Base-by-base conservation (phyloP, 2,329 filamentous ascomycete species). In the Pseudogymnoascus sp. region DNA sequence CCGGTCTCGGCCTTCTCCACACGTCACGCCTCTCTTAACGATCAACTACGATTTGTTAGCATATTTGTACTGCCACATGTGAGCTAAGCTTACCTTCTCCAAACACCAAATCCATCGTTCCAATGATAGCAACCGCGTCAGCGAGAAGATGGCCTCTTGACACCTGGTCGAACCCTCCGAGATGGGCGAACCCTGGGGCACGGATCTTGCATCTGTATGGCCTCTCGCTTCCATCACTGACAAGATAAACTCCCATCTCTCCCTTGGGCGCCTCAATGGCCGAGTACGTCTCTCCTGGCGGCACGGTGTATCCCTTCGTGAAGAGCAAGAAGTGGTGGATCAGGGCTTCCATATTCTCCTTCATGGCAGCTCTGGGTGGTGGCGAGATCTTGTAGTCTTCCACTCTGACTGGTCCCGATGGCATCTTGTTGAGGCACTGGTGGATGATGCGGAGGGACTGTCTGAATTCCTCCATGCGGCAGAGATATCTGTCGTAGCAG, bases 271-370 rank as follows among this genome's bases (percentile, higher is more conserved):
- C 94, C 82, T 99, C 94, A 68, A 99, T 99, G 66, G 89, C 93
- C 55, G 89, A 92, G 82, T 99, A 99, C 5, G 94, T 99, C 82
- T 99, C 94, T 66, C 94, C 95, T 6, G 95, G 94, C 45, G 94
- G 94, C 3, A 99, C 94, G 49, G 91, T 85, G 78, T 99, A 99
- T 64, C 94, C 94, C 84, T 99, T 99, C 76, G 92, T 97, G 82
- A 93, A 99, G 61, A 99, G 87, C 68, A 99, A 80, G 84, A 99
- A 99, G 82, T 99, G 94, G 80, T 99, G 94, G 74, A 99, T 99
- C 45, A 99, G 85, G 39, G 94, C 92, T 80, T 99, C 94, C 95
- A 99, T 99, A 82, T 99, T 99, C 85, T 99, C 94, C 85, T 99
- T 99, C 94, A 99, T 99, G 72, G 94, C 94, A 49, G 91, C 83